phyloP scores from a whole-genome alignment of 2,329 filamentous ascomycete genomes.

The Colletotrichum karsti region DNA sequence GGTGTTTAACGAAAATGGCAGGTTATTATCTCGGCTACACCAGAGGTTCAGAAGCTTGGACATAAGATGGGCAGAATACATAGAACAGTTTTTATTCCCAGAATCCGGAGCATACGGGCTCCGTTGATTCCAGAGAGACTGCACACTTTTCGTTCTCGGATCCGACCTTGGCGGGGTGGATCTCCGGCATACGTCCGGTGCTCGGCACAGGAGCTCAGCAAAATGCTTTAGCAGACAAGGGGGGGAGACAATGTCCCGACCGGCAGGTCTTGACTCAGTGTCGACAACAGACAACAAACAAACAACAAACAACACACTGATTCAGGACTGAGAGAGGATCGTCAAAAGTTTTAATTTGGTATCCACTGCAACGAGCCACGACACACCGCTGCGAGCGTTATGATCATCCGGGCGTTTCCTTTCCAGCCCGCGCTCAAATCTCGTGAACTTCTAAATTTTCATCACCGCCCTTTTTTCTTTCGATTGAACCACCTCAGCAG shows the following conservation, averaged over 20 bases:
- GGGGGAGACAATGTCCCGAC: neutral
- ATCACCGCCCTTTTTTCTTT: rapidly evolving
- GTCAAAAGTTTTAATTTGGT: neutral
- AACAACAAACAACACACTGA: neutral
- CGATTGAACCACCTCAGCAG: neutral
- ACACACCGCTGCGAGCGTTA: neutral
- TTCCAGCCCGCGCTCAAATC: neutral
- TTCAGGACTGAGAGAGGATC: neutral
- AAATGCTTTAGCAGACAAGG: neutral
- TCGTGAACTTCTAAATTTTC: too few relatives aligned
- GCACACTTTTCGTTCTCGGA: neutral
- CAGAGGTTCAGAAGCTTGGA: neutral
- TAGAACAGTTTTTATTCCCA: neutral
- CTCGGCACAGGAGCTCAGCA: neutral
- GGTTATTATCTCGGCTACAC: neutral
- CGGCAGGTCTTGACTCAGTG: neutral
- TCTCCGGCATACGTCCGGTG: neutral
- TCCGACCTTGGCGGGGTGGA: neutral
- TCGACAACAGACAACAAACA: neutral
- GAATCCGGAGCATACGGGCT: neutral
- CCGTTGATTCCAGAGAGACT: neutral
- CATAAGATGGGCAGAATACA: neutral
- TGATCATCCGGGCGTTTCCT: too few relatives aligned
- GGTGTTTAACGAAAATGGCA: neutral
- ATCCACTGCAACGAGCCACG: neutral